Evolutionary conservation across 805 yeast genomes (phyloP).

Genomic region (Kazachstania psychrophila): DNA sequence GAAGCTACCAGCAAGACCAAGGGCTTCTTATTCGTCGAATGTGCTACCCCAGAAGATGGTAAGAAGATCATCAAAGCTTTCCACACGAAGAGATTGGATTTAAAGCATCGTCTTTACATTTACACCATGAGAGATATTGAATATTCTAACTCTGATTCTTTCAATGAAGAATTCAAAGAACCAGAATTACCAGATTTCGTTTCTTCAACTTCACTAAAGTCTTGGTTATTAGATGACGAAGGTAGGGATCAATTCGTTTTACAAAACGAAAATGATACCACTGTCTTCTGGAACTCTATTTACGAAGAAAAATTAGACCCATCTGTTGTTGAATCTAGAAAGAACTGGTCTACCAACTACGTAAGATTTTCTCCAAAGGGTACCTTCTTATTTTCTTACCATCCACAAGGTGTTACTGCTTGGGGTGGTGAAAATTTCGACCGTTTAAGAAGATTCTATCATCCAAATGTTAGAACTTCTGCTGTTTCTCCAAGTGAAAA

Average conservation of each 20-base stretch:
- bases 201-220: constrained; percentile 70
- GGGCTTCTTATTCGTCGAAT: constrained; percentile 83
- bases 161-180: constrained; percentile 53
- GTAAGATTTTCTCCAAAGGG: constrained; percentile 93
- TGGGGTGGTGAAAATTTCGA: constrained; percentile 89
- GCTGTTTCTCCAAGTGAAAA: constrained; percentile 91
- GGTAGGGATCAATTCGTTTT: constrained; percentile 86
- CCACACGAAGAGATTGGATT: constrained; percentile 86
- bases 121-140: constrained; percentile 79
- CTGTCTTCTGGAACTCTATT: constrained; percentile 78
- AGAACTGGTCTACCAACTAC: constrained; percentile 79
- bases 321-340: constrained; percentile 66
- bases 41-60: constrained; percentile 56
- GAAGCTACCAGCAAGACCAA: constrained; percentile 64
- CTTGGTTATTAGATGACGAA: constrained; percentile 82
- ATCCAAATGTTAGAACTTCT: constrained; percentile 79
- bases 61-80: constrained; percentile 69
- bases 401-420: constrained; percentile 87
- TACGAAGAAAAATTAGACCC: constrained; percentile 53
- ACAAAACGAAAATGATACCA: constrained; percentile 72
- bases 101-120: constrained; percentile 79
- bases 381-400: constrained; percentile 74
- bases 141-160: constrained; percentile 54
- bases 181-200: constrained; percentile 67
- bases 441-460: constrained; percentile 68